phyloP scores from a whole-genome alignment of 148 eudicot species.

The Rhododendron mucronatum region DNA sequence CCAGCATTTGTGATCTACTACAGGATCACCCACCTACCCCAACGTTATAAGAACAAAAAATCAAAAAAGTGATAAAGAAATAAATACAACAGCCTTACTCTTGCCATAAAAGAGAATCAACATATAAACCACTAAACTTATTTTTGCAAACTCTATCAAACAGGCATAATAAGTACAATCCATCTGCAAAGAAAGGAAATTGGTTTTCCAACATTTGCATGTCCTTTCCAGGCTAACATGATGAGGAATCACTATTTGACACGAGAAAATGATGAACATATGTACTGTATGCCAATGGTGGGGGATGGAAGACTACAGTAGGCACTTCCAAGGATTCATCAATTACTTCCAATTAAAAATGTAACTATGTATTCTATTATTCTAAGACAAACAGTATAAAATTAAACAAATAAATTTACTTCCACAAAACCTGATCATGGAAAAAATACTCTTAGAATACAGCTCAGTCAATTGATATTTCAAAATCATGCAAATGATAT shows the following conservation, averaged over 20 bases:
- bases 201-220: background rate
- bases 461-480: background rate
- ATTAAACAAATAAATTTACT: background rate
- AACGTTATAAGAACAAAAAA: background rate
- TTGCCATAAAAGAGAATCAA: background rate
- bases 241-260: background rate
- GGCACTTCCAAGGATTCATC: background rate
- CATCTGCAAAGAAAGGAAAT: background rate
- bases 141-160: background rate
- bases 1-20: slow-evolving; percentile 82
- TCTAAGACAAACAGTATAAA: background rate
- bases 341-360: background rate
- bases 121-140: background rate
- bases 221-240: background rate
- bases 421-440: background rate
- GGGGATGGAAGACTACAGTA: background rate
- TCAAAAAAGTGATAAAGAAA: background rate
- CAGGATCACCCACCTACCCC: slow-evolving; percentile 73
- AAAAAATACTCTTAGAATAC: background rate
- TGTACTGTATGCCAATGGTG: background rate
- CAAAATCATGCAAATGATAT: background rate
- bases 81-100: background rate
- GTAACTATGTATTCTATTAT: background rate
- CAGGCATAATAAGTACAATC: background rate
- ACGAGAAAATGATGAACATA: background rate